Percentiles rank a stretch among this genome's conserved stretches.
Evolutionary conservation across 108 stramenopile genomes (phyloP).

Genomic region (Schizochytrium sp.): DNA sequence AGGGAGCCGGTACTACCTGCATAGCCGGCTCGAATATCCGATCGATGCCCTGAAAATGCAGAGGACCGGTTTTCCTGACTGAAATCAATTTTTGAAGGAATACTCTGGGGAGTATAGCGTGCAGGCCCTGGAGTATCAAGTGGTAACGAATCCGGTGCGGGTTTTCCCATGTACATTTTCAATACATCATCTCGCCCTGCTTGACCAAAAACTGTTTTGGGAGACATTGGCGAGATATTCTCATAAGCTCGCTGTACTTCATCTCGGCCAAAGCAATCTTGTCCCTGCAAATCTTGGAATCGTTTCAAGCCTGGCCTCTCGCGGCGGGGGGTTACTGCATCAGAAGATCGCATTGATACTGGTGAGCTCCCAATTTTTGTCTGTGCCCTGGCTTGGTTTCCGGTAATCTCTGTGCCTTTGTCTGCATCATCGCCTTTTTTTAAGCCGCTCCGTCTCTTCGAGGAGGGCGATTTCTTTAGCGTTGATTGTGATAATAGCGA

Average conservation of each 20-base stretch:
- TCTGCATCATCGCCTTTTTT: too few species aligned
- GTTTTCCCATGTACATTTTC: background rate
- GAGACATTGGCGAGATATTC: background rate
- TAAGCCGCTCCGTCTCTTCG: too few species aligned
- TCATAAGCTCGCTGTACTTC: constrained; percentile 16
- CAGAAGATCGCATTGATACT: too few species aligned
- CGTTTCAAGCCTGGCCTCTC: background rate
- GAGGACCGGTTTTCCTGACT: background rate
- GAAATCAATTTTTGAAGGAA: background rate
- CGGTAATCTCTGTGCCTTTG: too few species aligned
- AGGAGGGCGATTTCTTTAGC: too few species aligned
- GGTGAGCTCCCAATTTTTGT: too few species aligned
- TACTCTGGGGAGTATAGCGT: background rate
- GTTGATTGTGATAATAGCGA: too few species aligned
- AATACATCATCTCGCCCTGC: background rate
- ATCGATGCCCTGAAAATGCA: background rate
- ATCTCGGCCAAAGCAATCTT: background rate
- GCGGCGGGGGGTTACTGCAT: background rate
- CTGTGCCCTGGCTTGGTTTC: too few species aligned
- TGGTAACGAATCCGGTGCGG: background rate
- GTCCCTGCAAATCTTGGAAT: background rate
- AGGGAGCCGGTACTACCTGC: background rate
- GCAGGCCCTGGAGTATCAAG: constrained; percentile 16
- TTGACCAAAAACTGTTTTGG: background rate
- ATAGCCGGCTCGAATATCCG: constrained; percentile 1